These are phyloP conservation scores for Phytopythium sindhum DNA, from an alignment of 352 stramenopile species.

Conservation along the genomic window DNA sequence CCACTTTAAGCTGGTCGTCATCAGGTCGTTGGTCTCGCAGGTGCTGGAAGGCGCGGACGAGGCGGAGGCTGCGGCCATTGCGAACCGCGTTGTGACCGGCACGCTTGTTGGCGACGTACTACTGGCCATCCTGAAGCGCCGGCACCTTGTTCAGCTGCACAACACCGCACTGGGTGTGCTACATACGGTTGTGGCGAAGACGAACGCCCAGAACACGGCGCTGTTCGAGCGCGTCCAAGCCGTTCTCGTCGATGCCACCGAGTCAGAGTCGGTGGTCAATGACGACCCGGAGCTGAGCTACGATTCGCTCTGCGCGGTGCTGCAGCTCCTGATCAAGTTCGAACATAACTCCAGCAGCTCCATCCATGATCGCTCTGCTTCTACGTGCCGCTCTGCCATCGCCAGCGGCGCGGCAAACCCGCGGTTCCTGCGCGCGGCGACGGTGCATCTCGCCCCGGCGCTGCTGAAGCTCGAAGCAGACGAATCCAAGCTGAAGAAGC, in stretches of 20 bases:
- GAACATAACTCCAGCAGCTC: constrained; percentile 4
- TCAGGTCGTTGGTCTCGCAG: constrained; percentile 21
- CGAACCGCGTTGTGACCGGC: constrained; percentile 8
- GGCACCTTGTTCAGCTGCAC: constrained; percentile 27
- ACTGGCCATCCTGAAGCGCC: constrained; percentile 23
- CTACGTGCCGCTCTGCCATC: constrained; percentile 40
- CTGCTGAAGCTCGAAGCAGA: constrained; percentile 18
- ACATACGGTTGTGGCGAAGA: constrained; percentile 17
- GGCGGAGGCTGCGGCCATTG: neutral
- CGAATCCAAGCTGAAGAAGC: neutral
- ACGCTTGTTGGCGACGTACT: constrained; percentile 21
- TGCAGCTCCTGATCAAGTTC: constrained; percentile 35
- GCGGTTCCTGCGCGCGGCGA: constrained; percentile 44
- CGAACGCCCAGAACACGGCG: neutral
- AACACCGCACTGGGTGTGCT: constrained; percentile 23
- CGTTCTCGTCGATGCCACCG: neutral
- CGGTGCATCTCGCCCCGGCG: constrained; percentile 41
- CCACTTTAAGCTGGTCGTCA: constrained; percentile 44
- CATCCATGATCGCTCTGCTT: constrained; percentile 15
- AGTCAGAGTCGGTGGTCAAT: constrained; percentile 7
- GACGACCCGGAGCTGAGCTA: constrained; percentile 24
- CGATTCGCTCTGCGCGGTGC: constrained; percentile 41
- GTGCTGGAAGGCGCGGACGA: constrained; percentile 15
- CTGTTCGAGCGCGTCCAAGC: constrained; percentile 11
- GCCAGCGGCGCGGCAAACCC: constrained; percentile 30